Percentiles rank a stretch among this genome's conserved stretches.
Conservation (phyloP, 1,284 basidiomycete genomes). For the Neolentinus lepideus region DNA sequence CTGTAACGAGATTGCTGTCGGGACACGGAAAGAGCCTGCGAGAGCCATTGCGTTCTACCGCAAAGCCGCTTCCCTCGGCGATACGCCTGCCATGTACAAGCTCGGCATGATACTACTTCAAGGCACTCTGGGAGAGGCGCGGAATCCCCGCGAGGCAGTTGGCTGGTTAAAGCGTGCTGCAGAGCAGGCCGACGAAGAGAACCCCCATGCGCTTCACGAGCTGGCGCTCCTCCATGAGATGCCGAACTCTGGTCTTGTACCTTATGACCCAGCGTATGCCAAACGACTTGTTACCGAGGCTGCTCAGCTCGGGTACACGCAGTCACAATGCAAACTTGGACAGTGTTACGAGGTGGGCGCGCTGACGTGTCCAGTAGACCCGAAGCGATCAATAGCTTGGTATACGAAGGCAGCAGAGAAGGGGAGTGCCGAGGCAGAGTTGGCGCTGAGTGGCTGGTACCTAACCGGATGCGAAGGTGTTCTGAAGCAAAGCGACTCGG, state of each 20-base stretch:
- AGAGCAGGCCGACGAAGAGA: slow-evolving; percentile 96
- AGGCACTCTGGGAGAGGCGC: slow-evolving; percentile 78
- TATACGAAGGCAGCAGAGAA: slow-evolving; percentile 97
- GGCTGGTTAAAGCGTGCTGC: slow-evolving; percentile 95
- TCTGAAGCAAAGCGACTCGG: slow-evolving; percentile 94
- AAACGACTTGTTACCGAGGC: slow-evolving; percentile 88
- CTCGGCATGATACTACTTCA: slow-evolving; percentile 92
- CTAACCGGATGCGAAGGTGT: slow-evolving; percentile 93
- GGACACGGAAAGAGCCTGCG: slow-evolving; percentile 85
- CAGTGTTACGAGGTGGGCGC: slow-evolving; percentile 92
- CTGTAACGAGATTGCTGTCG: slow-evolving; percentile 99
- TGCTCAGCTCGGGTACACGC: slow-evolving; percentile 90
- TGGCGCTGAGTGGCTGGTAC: slow-evolving; percentile 98
- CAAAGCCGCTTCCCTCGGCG: slow-evolving; percentile 92
- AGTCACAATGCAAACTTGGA: slow-evolving; percentile 93
- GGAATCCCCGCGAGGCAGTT: slow-evolving; percentile 87
- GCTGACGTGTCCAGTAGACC: slow-evolving; percentile 88
- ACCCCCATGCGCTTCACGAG: slow-evolving; percentile 96
- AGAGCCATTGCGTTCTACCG: slow-evolving; percentile 95
- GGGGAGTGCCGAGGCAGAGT: slow-evolving; percentile 90
- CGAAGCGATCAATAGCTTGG: slow-evolving; percentile 93
- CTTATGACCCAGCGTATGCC: slow-evolving; percentile 75
- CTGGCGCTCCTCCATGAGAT: slow-evolving; percentile 90
- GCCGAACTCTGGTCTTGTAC: slow-evolving; percentile 56
- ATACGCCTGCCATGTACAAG: slow-evolving; percentile 99